These are phyloP conservation scores for Usnea hakonensis DNA, from an alignment of 495 filamentous ascomycete species.

Conservation along the genomic window DNA sequence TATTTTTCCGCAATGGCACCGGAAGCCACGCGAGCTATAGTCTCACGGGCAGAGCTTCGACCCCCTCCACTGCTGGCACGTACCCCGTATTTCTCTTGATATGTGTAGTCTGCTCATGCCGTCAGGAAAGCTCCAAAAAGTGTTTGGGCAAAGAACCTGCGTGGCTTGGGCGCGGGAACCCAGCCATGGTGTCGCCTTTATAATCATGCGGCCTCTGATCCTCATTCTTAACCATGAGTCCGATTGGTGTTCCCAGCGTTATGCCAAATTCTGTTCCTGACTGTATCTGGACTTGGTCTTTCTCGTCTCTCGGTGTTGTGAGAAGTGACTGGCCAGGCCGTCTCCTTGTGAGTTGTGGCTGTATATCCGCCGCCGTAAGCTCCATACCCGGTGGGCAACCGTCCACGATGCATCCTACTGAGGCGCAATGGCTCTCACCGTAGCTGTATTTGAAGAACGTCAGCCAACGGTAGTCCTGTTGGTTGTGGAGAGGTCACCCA, in stretches of 20 bases:
- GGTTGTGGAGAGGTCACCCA: conserved; percentile 37
- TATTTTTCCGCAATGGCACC: conserved; percentile 95
- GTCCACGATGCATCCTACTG: conserved; percentile 86
- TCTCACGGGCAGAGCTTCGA: conserved; percentile 86
- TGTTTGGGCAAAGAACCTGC: conserved; percentile 34
- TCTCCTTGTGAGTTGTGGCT: conserved; percentile 87
- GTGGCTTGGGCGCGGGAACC: conserved; percentile 72
- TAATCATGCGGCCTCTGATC: conserved; percentile 95
- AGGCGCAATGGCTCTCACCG: conserved; percentile 84
- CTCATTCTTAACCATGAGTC: conserved; percentile 79
- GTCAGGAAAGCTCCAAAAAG: neutral
- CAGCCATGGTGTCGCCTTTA: conserved; percentile 79
- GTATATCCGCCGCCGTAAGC: conserved; percentile 83
- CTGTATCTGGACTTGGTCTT: conserved; percentile 85
- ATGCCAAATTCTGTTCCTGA: conserved; percentile 90
- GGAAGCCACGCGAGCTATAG: conserved; percentile 90
- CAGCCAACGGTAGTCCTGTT: conserved; percentile 12
- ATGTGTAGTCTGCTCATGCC: conserved; percentile 67
- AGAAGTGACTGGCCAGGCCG: conserved; percentile 85
- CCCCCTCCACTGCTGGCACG: conserved; percentile 91
- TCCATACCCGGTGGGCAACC: conserved; percentile 83
- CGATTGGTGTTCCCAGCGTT: conserved; percentile 89
- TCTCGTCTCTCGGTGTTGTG: conserved; percentile 88
- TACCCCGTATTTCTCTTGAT: conserved; percentile 93
- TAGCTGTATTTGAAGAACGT: conserved; percentile 46